phyloP scores from a whole-genome alignment of 345 rosid genomes.

The Acer saccharum region DNA sequence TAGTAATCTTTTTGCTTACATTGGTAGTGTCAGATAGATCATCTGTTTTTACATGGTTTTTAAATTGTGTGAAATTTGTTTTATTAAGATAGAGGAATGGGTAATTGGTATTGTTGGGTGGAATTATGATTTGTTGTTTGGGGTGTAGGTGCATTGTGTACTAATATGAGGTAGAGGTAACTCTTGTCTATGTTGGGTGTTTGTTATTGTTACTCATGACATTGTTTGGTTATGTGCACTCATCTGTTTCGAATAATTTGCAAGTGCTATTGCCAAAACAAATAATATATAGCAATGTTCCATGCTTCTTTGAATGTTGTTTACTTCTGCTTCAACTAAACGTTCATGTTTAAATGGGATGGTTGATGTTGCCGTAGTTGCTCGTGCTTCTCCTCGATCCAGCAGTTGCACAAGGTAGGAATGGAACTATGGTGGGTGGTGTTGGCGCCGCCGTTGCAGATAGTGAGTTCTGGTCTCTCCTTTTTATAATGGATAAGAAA shows the following conservation, averaged over 20 bases:
- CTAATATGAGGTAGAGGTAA: background rate
- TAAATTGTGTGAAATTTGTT: background rate
- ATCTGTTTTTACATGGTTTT: background rate
- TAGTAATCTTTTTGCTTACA: no score
- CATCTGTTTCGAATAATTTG: background rate
- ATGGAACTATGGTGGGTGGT: conserved; percentile 16
- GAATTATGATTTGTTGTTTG: background rate
- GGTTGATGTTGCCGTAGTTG: conserved; percentile 12
- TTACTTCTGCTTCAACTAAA: background rate
- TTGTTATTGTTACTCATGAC: background rate
- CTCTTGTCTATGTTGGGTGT: background rate
- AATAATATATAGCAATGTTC: background rate
- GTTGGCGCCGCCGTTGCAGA: conserved; percentile 24
- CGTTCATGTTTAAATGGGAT: background rate
- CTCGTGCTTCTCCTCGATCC: conserved; percentile 29
- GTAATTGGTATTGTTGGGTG: background rate
- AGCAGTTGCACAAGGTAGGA: conserved; percentile 11
- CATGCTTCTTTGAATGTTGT: background rate
- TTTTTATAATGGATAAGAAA: background rate
- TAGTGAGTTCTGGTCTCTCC: conserved; percentile 18
- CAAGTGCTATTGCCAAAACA: background rate
- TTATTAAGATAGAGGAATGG: background rate
- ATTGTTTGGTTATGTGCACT: background rate
- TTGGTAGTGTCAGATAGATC: background rate
- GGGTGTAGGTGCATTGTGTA: background rate